Evolutionary conservation across 345 rosid species (phyloP).

Genomic region (Angophora floribunda): DNA sequence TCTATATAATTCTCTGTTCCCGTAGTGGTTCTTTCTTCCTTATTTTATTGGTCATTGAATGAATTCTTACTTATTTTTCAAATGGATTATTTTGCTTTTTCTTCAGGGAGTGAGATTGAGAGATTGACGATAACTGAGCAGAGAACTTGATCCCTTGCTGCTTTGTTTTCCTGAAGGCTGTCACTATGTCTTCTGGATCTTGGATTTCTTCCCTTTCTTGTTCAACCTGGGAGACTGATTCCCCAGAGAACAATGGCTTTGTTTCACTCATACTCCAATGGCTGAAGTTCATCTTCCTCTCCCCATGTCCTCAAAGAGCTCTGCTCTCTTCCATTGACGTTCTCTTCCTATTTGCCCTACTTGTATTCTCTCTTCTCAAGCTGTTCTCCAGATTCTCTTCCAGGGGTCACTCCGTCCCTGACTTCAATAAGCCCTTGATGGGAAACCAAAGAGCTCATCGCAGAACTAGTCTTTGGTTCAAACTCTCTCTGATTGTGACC

Average conservation of each 20-base stretch:
- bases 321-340: slow-evolving; percentile 45
- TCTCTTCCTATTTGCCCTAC: slow-evolving; percentile 38
- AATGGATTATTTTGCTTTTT: background rate
- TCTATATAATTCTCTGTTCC: background rate
- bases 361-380: slow-evolving; percentile 36
- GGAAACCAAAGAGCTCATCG: slow-evolving; percentile 11
- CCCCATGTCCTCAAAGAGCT: slow-evolving; percentile 78
- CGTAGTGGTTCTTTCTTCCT: background rate
- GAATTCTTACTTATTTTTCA: background rate
- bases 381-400: slow-evolving; percentile 28
- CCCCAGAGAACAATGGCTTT: slow-evolving; percentile 16
- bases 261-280: slow-evolving; percentile 41
- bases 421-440: slow-evolving; percentile 51
- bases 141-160: background rate
- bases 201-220: slow-evolving; percentile 60
- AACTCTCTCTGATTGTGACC: slow-evolving; percentile 35
- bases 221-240: slow-evolving; percentile 31
- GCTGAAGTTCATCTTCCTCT: slow-evolving; percentile 66
- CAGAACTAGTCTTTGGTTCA: slow-evolving; percentile 39
- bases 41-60: background rate
- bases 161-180: background rate
- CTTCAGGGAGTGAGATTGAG: slow-evolving; percentile 7
- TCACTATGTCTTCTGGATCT: slow-evolving; percentile 31
- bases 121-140: background rate
- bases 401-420: slow-evolving; percentile 10